Evolutionary conservation across 805 yeast genomes (phyloP), one percentile per base, ranked within the genome.

Genomic region (Schwanniomyces occidentalis): DNA sequence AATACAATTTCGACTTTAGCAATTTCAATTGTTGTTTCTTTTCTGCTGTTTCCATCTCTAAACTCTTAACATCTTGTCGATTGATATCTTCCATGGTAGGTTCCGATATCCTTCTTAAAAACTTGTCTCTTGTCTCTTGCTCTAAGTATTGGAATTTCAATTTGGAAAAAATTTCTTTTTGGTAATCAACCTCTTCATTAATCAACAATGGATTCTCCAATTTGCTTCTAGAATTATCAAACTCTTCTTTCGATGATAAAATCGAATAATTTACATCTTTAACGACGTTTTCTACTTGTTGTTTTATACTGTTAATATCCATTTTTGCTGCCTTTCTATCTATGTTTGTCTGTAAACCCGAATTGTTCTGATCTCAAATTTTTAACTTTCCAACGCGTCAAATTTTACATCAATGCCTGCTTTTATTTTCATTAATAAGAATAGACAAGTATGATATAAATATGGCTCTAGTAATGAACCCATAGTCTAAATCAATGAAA

Each of bases 91-190:
- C 39, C n/a, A 36, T 39, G 14, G 32, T 40, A 13, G 33, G 30
- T 13, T 46, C 44, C 8, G 77, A 60, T 7, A 83, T 58, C 17
- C 65, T 61, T 23, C 84, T 58, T 23, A 84, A 58, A 54, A 84
- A 83, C 53, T 76, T 73, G 44, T 82, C 85, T 42, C 84, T 75
- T 4, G 88, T 73, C 42, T 82, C 89, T 48, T 82, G 85, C 52
- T 84, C 91, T 26, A 82, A 53, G 49, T 79, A 84, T 37, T 80
- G 73, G 42, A 80, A 80, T 46, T 80, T 79, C 26, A 82, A 61
- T 38, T 80, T 71, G 12, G 74, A 70, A 39, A 75, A 74, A 16
- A 71, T 49, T 42, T 68, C 68, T 38, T 65, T 63, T 37, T 65
- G 65, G 26, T 52, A 46, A 12, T 49, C 37, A 6, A 71, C 52